Base-by-base conservation (phyloP, 164 flowering plant genomes). In the Nymphaea colorata region DNA sequence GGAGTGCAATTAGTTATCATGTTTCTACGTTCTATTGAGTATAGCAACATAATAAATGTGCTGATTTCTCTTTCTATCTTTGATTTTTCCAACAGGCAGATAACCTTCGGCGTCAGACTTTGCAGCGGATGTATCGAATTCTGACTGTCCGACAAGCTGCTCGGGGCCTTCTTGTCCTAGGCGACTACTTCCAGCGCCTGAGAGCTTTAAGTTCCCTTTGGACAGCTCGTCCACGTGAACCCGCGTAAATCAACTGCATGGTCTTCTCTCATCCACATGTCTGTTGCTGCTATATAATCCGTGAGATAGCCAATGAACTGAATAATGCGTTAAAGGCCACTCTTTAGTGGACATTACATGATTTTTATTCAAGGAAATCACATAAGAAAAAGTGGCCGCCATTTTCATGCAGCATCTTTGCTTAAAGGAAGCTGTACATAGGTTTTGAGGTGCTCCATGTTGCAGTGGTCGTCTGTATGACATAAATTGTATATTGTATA, bases 81-180 rank as follows among this genome's bases (percentile, higher is more conserved):
- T 14, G 12, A 51, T 68, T 55, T 45, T 67, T 14, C 4, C 11
- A 73, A 74, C 84, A 91, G 97, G 97, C 97, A 14, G 97, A 91
- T 71, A 85, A 91, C 74, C 84, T 91, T 64, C 90, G 96, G 6
- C 86, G 82, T 69, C 87, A 79, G 75, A 82, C 93, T 6, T 74
- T 91, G 70, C 84, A 79, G 72, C 93, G 85, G 72, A 86, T 89
- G 87, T 70, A 70, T 16, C 80, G 76, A 59, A 86, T 87, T 71
- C 78, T 93, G 42, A 93, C 95, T n/a, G 78, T 75, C 15, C 89
- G 89, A 15, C 96, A 93, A 80, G 86, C 93, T 60, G 98, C 96
- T 43, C 80, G 84, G 64, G 90, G 86, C 42, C 78, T 93, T 76
- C 84, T 93, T 47, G 90, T 86, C 8, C 73, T 90, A 68, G 96